phyloP scores from a whole-genome alignment of 768 basidiomycete species.

The Russula vinacea region DNA sequence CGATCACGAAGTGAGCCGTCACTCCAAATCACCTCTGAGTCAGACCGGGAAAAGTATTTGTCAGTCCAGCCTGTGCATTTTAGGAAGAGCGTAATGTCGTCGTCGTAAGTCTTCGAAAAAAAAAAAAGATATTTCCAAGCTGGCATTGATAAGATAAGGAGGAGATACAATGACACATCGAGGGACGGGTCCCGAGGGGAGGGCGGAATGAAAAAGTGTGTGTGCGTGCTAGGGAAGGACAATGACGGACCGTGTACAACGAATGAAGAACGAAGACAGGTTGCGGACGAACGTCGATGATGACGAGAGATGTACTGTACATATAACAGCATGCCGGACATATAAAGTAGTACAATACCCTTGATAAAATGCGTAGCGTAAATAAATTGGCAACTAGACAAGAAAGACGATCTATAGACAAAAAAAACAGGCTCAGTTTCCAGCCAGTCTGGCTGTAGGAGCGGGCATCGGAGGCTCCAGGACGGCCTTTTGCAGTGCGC shows the following conservation, averaged over 20 bases:
- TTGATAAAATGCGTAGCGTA: conserved; percentile 2
- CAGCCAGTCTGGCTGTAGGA: conserved; percentile 42
- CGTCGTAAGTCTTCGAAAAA: no score
- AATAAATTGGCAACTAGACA: neutral
- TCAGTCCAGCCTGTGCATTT: no score
- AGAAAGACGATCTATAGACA: neutral
- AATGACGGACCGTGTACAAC: neutral
- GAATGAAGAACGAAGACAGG: neutral
- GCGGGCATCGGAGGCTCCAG: conserved; percentile 18
- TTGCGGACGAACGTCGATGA: neutral
- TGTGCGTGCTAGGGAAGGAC: no score
- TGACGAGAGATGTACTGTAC: neutral
- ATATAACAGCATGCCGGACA: conserved; percentile 8
- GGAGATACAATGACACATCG: no score
- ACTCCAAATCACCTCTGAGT: no score
- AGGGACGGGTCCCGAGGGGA: no score
- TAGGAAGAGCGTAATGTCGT: no score
- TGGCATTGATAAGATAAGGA: no score
- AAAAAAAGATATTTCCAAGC: no score
- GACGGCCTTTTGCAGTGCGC: conserved; percentile 13
- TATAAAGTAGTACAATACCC: conserved; percentile 13
- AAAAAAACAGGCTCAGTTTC: neutral
- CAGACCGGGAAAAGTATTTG: no score
- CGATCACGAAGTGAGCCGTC: no score
- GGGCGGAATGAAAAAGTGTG: no score